Percentiles rank a stretch among this genome's conserved stretches.
These are phyloP conservation scores for Penicillium sp. DNA, from an alignment of 2,329 filamentous ascomycete genomes.

Conservation along the genomic window DNA sequence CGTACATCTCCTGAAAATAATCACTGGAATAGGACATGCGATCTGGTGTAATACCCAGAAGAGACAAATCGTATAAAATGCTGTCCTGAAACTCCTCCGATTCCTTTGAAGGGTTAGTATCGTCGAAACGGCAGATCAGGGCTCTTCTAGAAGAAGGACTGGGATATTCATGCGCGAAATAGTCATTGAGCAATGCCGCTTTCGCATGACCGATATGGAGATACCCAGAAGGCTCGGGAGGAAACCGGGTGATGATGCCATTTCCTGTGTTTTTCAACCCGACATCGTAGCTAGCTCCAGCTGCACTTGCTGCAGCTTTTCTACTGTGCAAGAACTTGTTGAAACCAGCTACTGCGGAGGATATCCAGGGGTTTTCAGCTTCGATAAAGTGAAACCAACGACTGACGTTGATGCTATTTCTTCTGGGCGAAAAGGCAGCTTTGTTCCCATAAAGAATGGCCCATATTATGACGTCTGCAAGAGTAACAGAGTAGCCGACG, in stretches of 20 bases:
- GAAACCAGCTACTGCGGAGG: constrained; percentile 64
- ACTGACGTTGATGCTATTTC: constrained; percentile 58
- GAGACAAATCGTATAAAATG: constrained; percentile 18
- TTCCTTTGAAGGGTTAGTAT: constrained; percentile 96
- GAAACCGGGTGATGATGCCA: constrained; percentile 86
- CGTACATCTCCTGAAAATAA: constrained; percentile 89
- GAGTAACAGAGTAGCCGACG: constrained; percentile 71
- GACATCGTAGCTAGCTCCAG: constrained; percentile 84
- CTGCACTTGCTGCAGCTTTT: constrained; percentile 65
- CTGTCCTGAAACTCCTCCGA: constrained; percentile 55
- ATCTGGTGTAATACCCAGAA: constrained; percentile 90
- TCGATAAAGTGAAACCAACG: constrained; percentile 89
- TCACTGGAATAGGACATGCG: constrained; percentile 88
- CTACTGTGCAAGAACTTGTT: constrained; percentile 65
- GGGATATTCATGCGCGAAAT: constrained; percentile 76
- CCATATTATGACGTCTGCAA: constrained; percentile 79
- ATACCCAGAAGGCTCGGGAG: constrained; percentile 94
- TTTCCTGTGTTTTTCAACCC: constrained; percentile 77
- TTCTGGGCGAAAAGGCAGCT: constrained; percentile 61
- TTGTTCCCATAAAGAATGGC: constrained; percentile 76
- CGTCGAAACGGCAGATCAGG: constrained; percentile 87
- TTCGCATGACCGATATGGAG: constrained; percentile 96
- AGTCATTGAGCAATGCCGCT: constrained; percentile 87
- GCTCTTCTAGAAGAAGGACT: no score
- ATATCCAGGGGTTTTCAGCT: constrained; percentile 71